Conservation (phyloP, 805 yeast genomes). For the Kazachstania africana region DNA sequence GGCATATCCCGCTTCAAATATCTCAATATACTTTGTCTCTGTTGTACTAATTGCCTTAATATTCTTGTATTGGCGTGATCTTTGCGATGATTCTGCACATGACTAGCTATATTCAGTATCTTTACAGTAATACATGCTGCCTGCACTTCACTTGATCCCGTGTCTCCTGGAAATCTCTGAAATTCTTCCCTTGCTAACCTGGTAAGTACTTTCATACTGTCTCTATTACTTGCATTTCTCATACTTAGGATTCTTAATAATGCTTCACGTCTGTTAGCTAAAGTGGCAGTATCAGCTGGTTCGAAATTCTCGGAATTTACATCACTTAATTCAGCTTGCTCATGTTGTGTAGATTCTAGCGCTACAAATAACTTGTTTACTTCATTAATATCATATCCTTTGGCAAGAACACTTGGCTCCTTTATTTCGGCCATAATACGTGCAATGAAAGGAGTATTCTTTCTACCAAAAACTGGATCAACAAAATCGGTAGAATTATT, state of each 20-base stretch:
- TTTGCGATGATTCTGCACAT: slow-evolving; percentile 56
- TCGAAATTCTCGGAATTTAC: slow-evolving; percentile 14
- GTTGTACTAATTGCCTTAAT: slow-evolving; percentile 76
- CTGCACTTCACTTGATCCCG: slow-evolving; percentile 92
- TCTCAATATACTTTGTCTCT: slow-evolving; percentile 71
- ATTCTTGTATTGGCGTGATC: slow-evolving; percentile 60
- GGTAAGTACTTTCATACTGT: slow-evolving; percentile 46
- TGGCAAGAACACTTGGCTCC: slow-evolving; percentile 54
- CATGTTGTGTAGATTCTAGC: slow-evolving; percentile 20
- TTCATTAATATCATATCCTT: slow-evolving; percentile 47
- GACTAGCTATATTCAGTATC: slow-evolving; percentile 68
- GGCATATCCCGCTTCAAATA: slow-evolving; percentile 77
- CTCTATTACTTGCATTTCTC: slow-evolving; percentile 54
- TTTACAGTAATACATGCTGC: slow-evolving; percentile 81
- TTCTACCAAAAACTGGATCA: slow-evolving; percentile 79
- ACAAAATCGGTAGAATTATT: slow-evolving; percentile 29
- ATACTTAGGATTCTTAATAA: slow-evolving; percentile 60
- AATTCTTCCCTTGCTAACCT: slow-evolving; percentile 68
- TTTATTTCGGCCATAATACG: slow-evolving; percentile 55
- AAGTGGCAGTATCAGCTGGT: slow-evolving; percentile 26
- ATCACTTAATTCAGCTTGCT: slow-evolving; percentile 16
- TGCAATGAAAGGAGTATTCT: slow-evolving; percentile 51
- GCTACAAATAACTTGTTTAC: slow-evolving; percentile 70
- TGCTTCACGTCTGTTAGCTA: slow-evolving; percentile 53
- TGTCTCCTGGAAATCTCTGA: slow-evolving; percentile 74